Evolutionary conservation across 441 rosid genomes (phyloP).

Genomic region (Pelargonium australe): DNA sequence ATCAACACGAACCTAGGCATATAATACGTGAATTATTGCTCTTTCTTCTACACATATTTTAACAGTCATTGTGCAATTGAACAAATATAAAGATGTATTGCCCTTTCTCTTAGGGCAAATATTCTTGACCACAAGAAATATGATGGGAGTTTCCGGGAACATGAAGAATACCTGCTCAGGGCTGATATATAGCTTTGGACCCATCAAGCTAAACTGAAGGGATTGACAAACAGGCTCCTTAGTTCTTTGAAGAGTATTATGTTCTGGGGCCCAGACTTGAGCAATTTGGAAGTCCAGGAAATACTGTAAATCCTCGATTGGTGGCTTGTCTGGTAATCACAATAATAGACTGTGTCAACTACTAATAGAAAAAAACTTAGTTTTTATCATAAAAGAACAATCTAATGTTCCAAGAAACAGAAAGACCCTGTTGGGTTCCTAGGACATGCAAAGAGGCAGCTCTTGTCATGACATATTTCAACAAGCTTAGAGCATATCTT

Average conservation of each 20-base stretch:
- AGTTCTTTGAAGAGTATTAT: conserved; percentile 56
- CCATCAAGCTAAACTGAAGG: conserved; percentile 81
- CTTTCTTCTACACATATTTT: no score
- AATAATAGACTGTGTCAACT: not conserved
- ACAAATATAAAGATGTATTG: conserved; percentile 1
- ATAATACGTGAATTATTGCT: no score
- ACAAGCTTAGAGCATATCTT: no score
- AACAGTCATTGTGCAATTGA: not conserved
- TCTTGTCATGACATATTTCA: no score
- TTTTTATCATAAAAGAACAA: no score
- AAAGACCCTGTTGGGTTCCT: no score
- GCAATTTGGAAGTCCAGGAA: conserved; percentile 70
- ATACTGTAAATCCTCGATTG: conserved; percentile 69
- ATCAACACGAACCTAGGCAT: not conserved
- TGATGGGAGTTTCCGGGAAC: not conserved
- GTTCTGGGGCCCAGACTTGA: conserved; percentile 73
- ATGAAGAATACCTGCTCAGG: conserved; percentile 52
- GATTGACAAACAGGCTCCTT: conserved; percentile 63
- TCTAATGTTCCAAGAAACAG: no score
- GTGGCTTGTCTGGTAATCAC: conserved; percentile 58
- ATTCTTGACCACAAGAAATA: no score
- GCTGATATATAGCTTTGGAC: conserved; percentile 69
- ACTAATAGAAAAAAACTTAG: not conserved
- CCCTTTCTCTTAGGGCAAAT: not conserved
- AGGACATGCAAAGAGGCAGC: no score